A percentile compares a stretch with the other conserved stretches of the same genome.
Conservation (phyloP, 805 yeast species). For the Candida pseudoglaebosa region DNA sequence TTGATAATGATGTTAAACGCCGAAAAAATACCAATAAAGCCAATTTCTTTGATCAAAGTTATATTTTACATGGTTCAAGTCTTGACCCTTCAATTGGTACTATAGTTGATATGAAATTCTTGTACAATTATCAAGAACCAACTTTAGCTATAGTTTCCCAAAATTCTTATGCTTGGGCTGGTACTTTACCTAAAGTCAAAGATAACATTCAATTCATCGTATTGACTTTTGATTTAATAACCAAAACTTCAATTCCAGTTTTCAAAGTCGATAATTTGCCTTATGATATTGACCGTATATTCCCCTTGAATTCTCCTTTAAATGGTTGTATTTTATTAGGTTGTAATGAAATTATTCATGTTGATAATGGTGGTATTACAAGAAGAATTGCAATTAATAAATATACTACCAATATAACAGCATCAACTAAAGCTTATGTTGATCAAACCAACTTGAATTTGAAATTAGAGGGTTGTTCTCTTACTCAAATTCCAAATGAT, state of each 20-base stretch:
- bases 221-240: slow-evolving; percentile 60
- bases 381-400: slow-evolving; percentile 62
- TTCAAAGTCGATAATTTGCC: slow-evolving; percentile 65
- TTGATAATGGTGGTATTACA: slow-evolving; percentile 71
- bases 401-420: slow-evolving; percentile 39
- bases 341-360: slow-evolving; percentile 69
- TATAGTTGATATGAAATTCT: slow-evolving; percentile 67
- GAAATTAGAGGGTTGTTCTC: slow-evolving; percentile 50
- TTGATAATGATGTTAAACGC: slow-evolving; percentile 4
- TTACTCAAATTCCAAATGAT: slow-evolving; percentile 33
- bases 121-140: slow-evolving; percentile 75
- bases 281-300: slow-evolving; percentile 61
- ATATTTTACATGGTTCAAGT: slow-evolving; percentile 51
- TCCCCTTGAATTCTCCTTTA: slow-evolving; percentile 62
- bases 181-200: slow-evolving; percentile 54
- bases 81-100: slow-evolving; percentile 57
- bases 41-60: slow-evolving; percentile 48
- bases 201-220: slow-evolving; percentile 63
- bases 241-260: slow-evolving; percentile 61
- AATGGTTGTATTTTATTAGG: slow-evolving; percentile 72
- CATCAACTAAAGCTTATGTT: slow-evolving; percentile 29
- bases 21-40: slow-evolving; percentile 9
- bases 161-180: slow-evolving; percentile 68
- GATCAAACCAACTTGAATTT: slow-evolving; percentile 52
- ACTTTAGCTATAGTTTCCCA: slow-evolving; percentile 69